Evolutionary conservation across 345 rosid genomes (phyloP).

Genomic region (Rubroshorea leprosula): DNA sequence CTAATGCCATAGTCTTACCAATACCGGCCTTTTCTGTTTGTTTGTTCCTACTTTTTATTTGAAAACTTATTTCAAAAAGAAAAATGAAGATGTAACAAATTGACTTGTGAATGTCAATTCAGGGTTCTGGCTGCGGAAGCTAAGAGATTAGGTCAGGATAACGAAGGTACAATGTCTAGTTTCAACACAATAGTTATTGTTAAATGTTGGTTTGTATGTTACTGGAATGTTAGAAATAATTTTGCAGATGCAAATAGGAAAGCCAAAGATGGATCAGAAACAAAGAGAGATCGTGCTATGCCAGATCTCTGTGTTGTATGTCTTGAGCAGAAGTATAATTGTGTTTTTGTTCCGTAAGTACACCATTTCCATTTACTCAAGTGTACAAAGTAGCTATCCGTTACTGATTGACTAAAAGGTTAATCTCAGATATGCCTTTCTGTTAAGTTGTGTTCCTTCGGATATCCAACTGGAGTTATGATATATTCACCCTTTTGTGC

Average conservation of each 20-base stretch:
- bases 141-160: conserved; percentile 49
- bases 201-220: conserved; percentile 7
- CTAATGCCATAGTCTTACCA: too few relatives aligned
- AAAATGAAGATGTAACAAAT: conserved; percentile 3
- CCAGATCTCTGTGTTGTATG: conserved; percentile 95
- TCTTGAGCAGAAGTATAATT: conserved; percentile 87
- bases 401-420: not conserved
- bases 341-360: conserved; percentile 84
- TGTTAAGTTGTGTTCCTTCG: too few relatives aligned
- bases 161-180: conserved; percentile 44
- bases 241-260: conserved; percentile 44
- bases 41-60: too few relatives aligned
- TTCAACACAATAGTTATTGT: not conserved
- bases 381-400: not conserved
- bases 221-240: conserved; percentile 10
- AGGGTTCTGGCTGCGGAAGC: conserved; percentile 95
- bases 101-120: conserved; percentile 27
- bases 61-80: too few relatives aligned
- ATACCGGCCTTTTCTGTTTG: too few relatives aligned
- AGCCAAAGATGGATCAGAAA: conserved; percentile 41
- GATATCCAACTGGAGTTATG: too few relatives aligned
- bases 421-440: not conserved
- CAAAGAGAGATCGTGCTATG: conserved; percentile 52
- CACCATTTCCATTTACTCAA: not conserved
- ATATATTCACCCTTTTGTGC: too few relatives aligned